These are phyloP conservation scores for Bathelium albidoporum DNA, from an alignment of 495 filamentous ascomycete species.

Conservation along the genomic window DNA sequence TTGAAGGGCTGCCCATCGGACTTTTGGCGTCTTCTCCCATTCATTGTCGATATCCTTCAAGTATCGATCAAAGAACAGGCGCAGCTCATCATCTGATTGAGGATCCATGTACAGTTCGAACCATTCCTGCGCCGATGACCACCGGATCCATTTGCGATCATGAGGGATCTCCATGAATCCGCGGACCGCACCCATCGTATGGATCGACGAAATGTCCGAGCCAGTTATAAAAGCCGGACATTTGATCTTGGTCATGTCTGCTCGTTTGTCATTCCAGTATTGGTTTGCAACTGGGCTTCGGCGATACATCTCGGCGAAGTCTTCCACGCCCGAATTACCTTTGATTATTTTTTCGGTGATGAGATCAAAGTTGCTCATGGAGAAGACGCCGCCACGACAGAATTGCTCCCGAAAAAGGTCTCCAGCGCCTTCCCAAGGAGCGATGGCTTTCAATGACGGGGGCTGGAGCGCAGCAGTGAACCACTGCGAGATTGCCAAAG, in stretches of 20 bases:
- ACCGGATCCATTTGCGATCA: constrained; percentile 30
- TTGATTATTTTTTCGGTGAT: constrained; percentile 26
- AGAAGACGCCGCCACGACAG: constrained; percentile 29
- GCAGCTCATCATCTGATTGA: constrained; percentile 24
- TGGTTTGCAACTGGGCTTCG: constrained; percentile 10
- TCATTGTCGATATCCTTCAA: constrained; percentile 32
- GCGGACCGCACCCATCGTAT: constrained; percentile 33
- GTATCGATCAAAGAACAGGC: constrained; percentile 34
- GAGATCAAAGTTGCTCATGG: constrained; percentile 25
- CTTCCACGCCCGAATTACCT: constrained; percentile 24
- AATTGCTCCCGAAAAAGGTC: constrained; percentile 28
- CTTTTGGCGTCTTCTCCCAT: constrained; percentile 35
- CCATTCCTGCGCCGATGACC: constrained; percentile 33
- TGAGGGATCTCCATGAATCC: constrained; percentile 26
- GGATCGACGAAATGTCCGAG: constrained; percentile 26
- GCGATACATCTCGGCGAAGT: constrained; percentile 27
- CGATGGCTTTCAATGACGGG: constrained; percentile 10
- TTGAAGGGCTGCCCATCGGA: constrained; percentile 20
- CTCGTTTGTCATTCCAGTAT: constrained; percentile 17
- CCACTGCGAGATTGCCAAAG: constrained; percentile 30
- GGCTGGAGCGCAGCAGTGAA: constrained; percentile 1
- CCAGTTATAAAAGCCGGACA: constrained; percentile 18
- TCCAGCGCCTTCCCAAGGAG: constrained; percentile 8
- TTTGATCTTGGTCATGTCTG: constrained; percentile 14
- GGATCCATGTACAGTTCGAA: constrained; percentile 29